Percentiles rank a stretch among this genome's conserved stretches.
Conservation (phyloP, 2,329 filamentous ascomycete species). For the Colletotrichum neosansevieriae region DNA sequence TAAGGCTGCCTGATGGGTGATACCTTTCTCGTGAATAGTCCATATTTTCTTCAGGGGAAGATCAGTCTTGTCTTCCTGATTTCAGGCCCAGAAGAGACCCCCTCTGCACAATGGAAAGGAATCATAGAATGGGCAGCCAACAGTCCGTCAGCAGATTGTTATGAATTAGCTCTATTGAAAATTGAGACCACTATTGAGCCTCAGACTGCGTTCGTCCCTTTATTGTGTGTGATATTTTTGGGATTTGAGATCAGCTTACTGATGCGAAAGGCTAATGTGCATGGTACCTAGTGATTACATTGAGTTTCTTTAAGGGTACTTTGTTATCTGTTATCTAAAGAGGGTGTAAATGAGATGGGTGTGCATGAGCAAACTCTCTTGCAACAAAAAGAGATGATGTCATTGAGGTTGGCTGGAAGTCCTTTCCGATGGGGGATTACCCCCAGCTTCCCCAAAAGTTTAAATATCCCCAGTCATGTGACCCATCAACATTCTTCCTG, state of each 20-base stretch:
- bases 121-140: conserved; percentile 32
- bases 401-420: conserved; percentile 29
- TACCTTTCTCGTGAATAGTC: conserved; percentile 39
- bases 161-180: conserved; percentile 34
- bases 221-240: conserved; percentile 5
- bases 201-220: background rate
- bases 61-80: conserved; percentile 23
- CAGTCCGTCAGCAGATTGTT: conserved; percentile 41
- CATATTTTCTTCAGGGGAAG: conserved; percentile 33
- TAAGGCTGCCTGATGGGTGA: conserved; percentile 11
- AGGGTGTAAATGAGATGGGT: background rate
- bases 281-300: background rate
- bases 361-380: conserved; percentile 15
- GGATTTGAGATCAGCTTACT: conserved; percentile 13
- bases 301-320: background rate
- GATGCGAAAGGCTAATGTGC: background rate
- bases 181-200: conserved; percentile 12
- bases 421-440: conserved; percentile 23
- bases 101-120: conserved; percentile 13
- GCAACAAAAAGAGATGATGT: conserved; percentile 29
- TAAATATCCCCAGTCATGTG: conserved; percentile 20
- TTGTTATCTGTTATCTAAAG: background rate
- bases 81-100: conserved; percentile 10
- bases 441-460: conserved; percentile 15
- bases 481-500: conserved; percentile 1